These are phyloP conservation scores for Chalaropsis ovoidea DNA, from an alignment of 2,329 filamentous ascomycete genomes.

Conservation along the genomic window DNA sequence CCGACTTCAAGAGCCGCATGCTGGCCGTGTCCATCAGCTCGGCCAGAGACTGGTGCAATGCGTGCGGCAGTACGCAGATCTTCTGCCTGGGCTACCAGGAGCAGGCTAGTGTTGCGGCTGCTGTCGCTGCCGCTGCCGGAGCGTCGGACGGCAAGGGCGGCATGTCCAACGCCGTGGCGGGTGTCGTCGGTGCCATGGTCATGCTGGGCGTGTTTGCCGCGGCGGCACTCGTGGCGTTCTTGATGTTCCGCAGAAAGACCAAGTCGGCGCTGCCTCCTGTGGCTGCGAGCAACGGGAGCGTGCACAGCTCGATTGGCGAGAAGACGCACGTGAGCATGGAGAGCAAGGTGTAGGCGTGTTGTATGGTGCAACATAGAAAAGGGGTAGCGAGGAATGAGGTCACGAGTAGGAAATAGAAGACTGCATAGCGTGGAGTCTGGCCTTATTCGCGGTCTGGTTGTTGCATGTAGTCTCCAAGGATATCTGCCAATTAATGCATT, in stretches of 20 bases:
- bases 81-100: constrained; percentile 32
- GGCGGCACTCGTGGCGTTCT: constrained; percentile 26
- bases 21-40: constrained; percentile 30
- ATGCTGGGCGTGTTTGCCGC: constrained; percentile 29
- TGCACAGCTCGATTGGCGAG: constrained; percentile 18
- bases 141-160: constrained; percentile 24
- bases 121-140: constrained; percentile 19
- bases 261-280: not conserved
- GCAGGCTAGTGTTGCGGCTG: constrained; percentile 23
- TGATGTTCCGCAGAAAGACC: constrained; percentile 28
- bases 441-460: no score
- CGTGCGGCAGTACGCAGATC: constrained; percentile 29
- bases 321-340: constrained; percentile 17
- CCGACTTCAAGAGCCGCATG: constrained; percentile 30
- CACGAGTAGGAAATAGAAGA: not conserved
- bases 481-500: not conserved
- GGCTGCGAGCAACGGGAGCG: not conserved
- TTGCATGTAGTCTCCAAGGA: not conserved
- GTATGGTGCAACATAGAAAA: not conserved
- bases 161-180: constrained; percentile 33
- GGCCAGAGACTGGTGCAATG: constrained; percentile 31
- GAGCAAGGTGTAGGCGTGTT: constrained; percentile 16
- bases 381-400: not conserved
- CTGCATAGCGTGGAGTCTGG: not conserved
- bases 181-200: constrained; percentile 32